Conservation (phyloP, 73 alveolate species). For the Paramecium sexaurelia region DNA sequence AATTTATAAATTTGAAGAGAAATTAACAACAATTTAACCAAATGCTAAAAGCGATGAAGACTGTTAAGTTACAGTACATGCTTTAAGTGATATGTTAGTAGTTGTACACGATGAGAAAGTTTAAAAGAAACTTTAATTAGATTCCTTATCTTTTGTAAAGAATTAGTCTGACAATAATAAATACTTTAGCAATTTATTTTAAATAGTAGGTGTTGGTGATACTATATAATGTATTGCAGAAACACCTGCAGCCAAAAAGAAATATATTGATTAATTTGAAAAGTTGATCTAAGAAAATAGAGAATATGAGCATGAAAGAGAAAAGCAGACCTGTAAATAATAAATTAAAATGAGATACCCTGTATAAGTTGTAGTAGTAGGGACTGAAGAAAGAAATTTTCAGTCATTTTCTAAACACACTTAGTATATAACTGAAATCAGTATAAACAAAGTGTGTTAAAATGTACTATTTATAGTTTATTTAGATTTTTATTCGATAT, state of each 20-base stretch:
- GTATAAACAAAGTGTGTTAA: background rate
- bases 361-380: constrained; percentile 11
- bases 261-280: constrained; percentile 21
- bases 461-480: background rate
- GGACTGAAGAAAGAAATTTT: constrained; percentile 37
- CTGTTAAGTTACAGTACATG: constrained; percentile 15
- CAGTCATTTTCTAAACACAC: constrained; percentile 38
- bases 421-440: constrained; percentile 30
- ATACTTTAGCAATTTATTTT: constrained; percentile 6
- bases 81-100: background rate
- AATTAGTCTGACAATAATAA: constrained; percentile 13
- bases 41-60: constrained; percentile 26
- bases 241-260: background rate
- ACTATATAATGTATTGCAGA: constrained; percentile 40
- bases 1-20: constrained; percentile 14
- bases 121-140: background rate
- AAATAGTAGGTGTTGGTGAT: constrained; percentile 36
- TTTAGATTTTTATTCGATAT: constrained; percentile 36
- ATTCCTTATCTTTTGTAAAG: constrained; percentile 36
- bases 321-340: background rate
- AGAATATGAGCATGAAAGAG: background rate
- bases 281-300: background rate
- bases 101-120: background rate
- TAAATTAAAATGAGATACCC: constrained; percentile 34
- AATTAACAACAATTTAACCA: constrained; percentile 2